phyloP scores from a whole-genome alignment of 139 green algal species.

The Micromonas pusilla region DNA sequence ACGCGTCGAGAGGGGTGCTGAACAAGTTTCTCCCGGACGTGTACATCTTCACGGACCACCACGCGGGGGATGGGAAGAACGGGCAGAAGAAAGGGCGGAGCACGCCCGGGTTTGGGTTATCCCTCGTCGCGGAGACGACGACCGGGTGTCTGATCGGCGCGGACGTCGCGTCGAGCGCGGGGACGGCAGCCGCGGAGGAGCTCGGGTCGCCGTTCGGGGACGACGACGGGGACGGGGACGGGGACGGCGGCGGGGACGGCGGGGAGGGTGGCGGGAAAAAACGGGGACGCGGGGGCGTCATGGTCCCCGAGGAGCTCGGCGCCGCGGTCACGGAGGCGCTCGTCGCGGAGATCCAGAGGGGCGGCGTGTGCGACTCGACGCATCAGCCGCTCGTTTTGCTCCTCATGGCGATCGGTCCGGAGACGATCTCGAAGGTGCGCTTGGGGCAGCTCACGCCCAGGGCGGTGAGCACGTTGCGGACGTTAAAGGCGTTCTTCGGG shows the following conservation, averaged over 20 bases:
- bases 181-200: background rate
- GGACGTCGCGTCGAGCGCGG: constrained; percentile 43
- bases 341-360: constrained; percentile 77
- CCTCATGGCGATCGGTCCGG: constrained; percentile 76
- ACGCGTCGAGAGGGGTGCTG: constrained; percentile 64
- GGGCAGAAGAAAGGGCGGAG: constrained; percentile 23
- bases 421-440: constrained; percentile 72
- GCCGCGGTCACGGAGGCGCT: constrained; percentile 59
- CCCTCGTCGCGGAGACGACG: constrained; percentile 93
- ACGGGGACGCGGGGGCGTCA: background rate
- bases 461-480: constrained; percentile 74
- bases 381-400: constrained; percentile 72
- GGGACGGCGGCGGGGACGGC: constrained; percentile 4
- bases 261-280: background rate
- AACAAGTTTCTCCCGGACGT: constrained; percentile 93
- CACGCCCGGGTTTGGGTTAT: constrained; percentile 87
- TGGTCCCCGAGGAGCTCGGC: constrained; percentile 84
- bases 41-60: constrained; percentile 97
- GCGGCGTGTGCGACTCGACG: constrained; percentile 77
- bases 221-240: background rate
- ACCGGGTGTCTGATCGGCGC: constrained; percentile 67
- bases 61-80: background rate
- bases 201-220: background rate
- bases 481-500: constrained; percentile 80
- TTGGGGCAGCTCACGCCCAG: constrained; percentile 81